phyloP scores from a whole-genome alignment of 2,329 filamentous ascomycete species.

The Alternaria angustiovoidea region DNA sequence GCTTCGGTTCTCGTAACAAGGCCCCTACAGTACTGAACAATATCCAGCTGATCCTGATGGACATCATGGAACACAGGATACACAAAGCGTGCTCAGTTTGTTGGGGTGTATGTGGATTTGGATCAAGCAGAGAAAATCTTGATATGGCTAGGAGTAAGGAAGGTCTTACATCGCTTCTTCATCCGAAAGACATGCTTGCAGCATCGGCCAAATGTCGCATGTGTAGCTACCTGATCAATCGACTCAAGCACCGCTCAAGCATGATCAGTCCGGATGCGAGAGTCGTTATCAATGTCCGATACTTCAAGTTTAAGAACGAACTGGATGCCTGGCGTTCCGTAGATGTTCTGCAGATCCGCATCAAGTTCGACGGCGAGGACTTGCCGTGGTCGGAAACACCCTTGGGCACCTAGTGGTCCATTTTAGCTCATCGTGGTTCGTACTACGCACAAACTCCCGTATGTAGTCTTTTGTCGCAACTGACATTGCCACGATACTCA shows the following conservation, averaged over 20 bases:
- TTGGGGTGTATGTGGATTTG: not conserved
- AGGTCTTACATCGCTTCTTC: not conserved
- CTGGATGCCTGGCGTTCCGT: not conserved
- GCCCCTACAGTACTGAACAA: not conserved
- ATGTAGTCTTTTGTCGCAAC: not conserved
- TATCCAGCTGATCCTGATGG: not conserved
- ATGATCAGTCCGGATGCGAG: not conserved
- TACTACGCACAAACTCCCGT: not conserved
- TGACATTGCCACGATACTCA: not conserved
- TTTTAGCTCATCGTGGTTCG: not conserved
- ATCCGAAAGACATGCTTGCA: not conserved
- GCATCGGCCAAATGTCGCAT: not conserved
- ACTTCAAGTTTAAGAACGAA: not conserved
- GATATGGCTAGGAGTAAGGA: not conserved
- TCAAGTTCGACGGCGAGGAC: not conserved
- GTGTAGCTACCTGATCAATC: not conserved
- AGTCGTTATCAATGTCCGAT: not conserved
- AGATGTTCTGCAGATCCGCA: not conserved
- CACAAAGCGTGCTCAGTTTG: not conserved
- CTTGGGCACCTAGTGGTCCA: not conserved
- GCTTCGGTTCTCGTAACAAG: not conserved
- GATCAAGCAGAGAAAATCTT: not conserved
- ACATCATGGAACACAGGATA: not conserved
- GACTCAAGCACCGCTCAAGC: not conserved
- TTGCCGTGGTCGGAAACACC: not conserved